Base-by-base conservation (phyloP, 345 rosid genomes). In the Citrus hindsii region DNA sequence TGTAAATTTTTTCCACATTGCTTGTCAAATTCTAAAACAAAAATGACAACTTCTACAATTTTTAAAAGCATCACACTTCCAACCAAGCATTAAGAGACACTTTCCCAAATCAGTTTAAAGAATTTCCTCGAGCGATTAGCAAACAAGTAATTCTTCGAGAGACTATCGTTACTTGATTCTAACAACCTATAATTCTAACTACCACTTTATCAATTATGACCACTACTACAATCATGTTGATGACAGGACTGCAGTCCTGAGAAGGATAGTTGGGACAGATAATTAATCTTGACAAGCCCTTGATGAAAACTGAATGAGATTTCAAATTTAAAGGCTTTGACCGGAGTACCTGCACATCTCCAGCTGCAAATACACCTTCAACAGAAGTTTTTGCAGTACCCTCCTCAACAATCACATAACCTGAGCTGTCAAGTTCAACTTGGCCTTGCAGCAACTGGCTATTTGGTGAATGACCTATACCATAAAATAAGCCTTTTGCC, bases 381-480 rank as follows among this genome's bases (percentile, higher is more conserved):
- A 92, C 94, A 32, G 98, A 95, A 80, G 98, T 95, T 79, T 84
- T 90, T 74, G 95, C 88, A 83, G 87, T 30, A 73, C 99, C 98
- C 40, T 95, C 97, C 84, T 75, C 71, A 72, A 95, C 92, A 69
- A 93, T 76, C 69, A 95, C 89, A 40, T 95, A 95, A 67, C 99
- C 97, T 4, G 94, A 72, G 83, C 86, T 83, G 79, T 91, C 98
- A 65, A 95, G 97, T 82, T 92, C 84, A 69, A 95, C 99, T 88
- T 95, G 99, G 67, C 98, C 98, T 84, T 95, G 90, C 87, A 95
- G 79, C 77, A 95, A 80, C 79, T 90, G 93, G 81, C 94, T 95
- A 77, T 92, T 95, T 37, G 99, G 99, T 1, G 90, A 92, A 91
- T 95, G 99, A 67, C 99, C 99, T 80, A 95, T 95, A 67, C 99